A percentile compares a stretch with the other conserved stretches of the same genome.
Conservation (phyloP, 345 rosid species). For the Erucastrum elatum region DNA sequence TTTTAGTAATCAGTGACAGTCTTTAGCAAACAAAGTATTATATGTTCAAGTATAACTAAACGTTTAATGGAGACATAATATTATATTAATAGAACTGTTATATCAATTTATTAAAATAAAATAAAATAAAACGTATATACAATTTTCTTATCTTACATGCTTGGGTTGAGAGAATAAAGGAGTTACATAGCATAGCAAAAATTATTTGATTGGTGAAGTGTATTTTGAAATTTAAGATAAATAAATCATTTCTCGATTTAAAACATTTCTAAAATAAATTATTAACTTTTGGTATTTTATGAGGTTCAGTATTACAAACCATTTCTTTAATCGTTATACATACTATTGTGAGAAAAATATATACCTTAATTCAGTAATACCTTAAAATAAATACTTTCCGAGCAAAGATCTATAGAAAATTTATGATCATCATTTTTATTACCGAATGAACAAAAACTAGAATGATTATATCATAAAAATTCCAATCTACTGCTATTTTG, state of each 20-base stretch:
- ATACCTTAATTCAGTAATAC: neutral
- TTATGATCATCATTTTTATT: neutral
- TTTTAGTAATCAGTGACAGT: neutral
- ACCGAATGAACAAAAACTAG: neutral
- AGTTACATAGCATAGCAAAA: neutral
- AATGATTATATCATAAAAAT: no score
- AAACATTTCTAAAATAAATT: no score
- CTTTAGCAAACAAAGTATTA: neutral
- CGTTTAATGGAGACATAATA: neutral
- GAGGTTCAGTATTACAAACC: neutral
- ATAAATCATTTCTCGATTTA: neutral
- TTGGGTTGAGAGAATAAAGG: neutral
- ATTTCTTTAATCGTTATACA: neutral
- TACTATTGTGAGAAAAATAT: neutral
- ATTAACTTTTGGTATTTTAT: neutral
- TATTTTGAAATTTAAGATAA: neutral
- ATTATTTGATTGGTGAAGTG: neutral
- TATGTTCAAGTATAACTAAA: neutral
- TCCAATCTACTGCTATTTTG: neutral
- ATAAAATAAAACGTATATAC: neutral
- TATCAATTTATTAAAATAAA: no score
- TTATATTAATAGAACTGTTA: neutral
- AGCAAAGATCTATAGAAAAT: neutral
- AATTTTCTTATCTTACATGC: neutral
- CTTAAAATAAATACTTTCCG: no score